Evolutionary conservation across 495 filamentous ascomycete genomes (phyloP).

Genomic region (Xylaria intraflava): DNA sequence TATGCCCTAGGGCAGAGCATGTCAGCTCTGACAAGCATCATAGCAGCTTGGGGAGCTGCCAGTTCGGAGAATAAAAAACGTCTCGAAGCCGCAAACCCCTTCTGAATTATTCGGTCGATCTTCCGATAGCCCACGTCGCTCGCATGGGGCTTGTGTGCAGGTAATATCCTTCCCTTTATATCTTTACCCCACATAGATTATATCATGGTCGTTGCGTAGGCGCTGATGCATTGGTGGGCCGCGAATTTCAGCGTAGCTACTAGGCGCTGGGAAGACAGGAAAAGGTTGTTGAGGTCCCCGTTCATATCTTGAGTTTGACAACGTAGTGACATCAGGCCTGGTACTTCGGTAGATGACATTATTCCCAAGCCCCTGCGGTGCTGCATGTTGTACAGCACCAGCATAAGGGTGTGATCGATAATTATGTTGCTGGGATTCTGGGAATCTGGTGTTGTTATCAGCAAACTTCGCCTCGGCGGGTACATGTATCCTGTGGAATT

Average conservation of each 20-base stretch:
- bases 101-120: not conserved
- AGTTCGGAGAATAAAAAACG: not conserved
- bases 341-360: slow-evolving; percentile 1
- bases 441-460: not conserved
- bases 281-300: slow-evolving; percentile 8
- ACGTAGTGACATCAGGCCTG: not conserved
- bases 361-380: not conserved
- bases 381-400: not conserved
- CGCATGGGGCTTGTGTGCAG: not conserved
- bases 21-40: not conserved
- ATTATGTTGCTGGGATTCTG: not conserved
- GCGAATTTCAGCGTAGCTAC: slow-evolving; percentile 13
- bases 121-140: not conserved
- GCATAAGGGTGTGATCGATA: not conserved
- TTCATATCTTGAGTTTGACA: slow-evolving; percentile 7
- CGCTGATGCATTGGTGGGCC: slow-evolving; percentile 6
- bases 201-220: slow-evolving; percentile 9
- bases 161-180: not conserved
- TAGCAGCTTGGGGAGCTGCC: slow-evolving; percentile 1
- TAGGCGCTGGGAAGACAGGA: slow-evolving; percentile 10
- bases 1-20: not conserved
- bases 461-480: not conserved
- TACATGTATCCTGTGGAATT: not conserved
- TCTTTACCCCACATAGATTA: slow-evolving; percentile 17
- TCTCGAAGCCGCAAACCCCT: not conserved